Evolutionary conservation across 495 filamentous ascomycete species (phyloP).

Genomic region (Coniosporium apollinis): DNA sequence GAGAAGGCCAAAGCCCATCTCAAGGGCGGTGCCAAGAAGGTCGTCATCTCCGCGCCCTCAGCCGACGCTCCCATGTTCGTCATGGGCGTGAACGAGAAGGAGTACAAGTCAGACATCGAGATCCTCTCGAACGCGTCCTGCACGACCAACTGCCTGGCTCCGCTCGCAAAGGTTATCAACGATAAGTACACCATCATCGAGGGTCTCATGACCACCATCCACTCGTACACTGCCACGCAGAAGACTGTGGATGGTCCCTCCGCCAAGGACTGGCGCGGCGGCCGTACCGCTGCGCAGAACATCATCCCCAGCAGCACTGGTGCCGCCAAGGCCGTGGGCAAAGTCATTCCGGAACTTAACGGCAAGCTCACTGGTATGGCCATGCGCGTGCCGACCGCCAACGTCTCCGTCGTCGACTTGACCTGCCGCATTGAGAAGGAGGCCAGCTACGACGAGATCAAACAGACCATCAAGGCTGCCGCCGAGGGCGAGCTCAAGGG

Average conservation of each 20-base stretch:
- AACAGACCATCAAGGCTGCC: conserved; percentile 77
- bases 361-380: conserved; percentile 99
- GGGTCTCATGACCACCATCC: conserved; percentile 98
- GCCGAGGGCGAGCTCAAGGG: conserved; percentile 73
- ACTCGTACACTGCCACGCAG: conserved; percentile 99
- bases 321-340: conserved; percentile 99
- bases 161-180: conserved; percentile 96
- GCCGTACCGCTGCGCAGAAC: conserved; percentile 95
- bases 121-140: conserved; percentile 99
- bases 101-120: conserved; percentile 72
- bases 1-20: conserved; percentile 92
- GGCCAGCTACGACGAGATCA: conserved; percentile 86
- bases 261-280: conserved; percentile 97
- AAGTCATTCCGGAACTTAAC: conserved; percentile 93
- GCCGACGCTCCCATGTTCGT: conserved; percentile 99
- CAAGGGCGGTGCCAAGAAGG: conserved; percentile 99
- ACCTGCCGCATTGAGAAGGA: conserved; percentile 85
- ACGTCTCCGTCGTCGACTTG: conserved; percentile 97
- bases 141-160: conserved; percentile 99
- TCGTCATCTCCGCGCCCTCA: conserved; percentile 97
- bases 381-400: conserved; percentile 96
- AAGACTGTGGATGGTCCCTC: conserved; percentile 98
- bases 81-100: conserved; percentile 94
- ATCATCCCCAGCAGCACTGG: conserved; percentile 99
- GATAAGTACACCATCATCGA: conserved; percentile 95